Base-by-base conservation (phyloP, 1,284 basidiomycete species). In the Wolfiporia cocos region DNA sequence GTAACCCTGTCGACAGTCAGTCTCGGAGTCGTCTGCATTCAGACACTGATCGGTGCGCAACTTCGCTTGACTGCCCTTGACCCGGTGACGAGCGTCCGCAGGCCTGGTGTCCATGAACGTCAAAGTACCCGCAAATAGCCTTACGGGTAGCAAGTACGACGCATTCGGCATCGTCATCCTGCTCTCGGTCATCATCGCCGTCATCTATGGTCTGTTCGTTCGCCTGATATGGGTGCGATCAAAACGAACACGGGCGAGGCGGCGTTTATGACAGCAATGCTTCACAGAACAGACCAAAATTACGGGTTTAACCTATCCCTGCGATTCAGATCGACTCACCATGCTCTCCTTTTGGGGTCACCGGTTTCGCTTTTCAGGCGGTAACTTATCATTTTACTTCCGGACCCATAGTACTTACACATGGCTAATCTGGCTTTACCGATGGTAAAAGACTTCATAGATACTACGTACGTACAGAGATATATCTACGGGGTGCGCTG, bases 1-100 rank as follows among this genome's bases (percentile, higher is more conserved):
- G 62, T 93, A 17, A 69, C 73, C 26, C 69, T 96, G 9, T 81
- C 83, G 1, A 62, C 75, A 11, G 72, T 93, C 40, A 78, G 73
- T 51, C 70, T 92, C 31, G 76, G 76, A 1, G 76, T 88, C 32
- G 56, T 92, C n/a, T 81, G 79, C 34, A 70, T 85, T 44, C 81
- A 84, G 54, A 67, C 80, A 15, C 49, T 84, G 19, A 71, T 78
- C 17, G 80, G 87, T 89, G 52, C 44, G 72, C 56, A 12, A 20
- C 11, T 14, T 6, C 14, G 38, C 15, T 28, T 34, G n/a, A 34
- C 5, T 22, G 29, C n/a, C n/a, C n/a, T n/a, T n/a, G n/a, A n/a
- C n/a, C n/a, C n/a, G n/a, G n/a, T n/a, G n/a, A n/a, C n/a, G n/a
- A n/a, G n/a, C n/a, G n/a, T n/a, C n/a, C n/a, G n/a, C 54, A 89